Evolutionary conservation across 2,329 filamentous ascomycete species (phyloP), one percentile per base, ranked within the genome.

Genomic region (Sporothrix schenckii): DNA sequence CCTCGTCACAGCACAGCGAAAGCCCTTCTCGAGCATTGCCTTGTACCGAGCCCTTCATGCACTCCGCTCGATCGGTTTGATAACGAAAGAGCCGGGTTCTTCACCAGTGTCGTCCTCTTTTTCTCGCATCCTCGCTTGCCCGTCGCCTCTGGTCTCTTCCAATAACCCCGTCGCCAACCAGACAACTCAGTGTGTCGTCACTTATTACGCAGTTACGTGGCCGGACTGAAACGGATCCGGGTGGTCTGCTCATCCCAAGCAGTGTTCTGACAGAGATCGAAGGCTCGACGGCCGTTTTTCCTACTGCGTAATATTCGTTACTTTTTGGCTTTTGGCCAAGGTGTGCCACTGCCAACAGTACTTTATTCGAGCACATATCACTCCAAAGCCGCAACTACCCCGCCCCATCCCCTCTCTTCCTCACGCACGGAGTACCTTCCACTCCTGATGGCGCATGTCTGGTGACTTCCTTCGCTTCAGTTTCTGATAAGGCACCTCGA

Each of bases 401-500:
- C 58, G 58, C 58, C 58, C 58, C 21, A 63, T 63, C 21, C 58
- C 58, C 58, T 47, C 39, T 39, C 39, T 63, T 47, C 16, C 30
- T 58, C 54, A 39, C 54, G 16, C 24, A 44, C 41, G 11, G 24
- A 7, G 14, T 30, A 34, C 34, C 34, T 61, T 58, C 21, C 39
- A n/a, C 39, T 47, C 39, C 58, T 16, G 13, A 16, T 16, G 58
- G 58, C 21, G 39, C 21, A 47, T 7, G 58, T 63, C 58, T 63
- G 58, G 58, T 63, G 58, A 65, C 61, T 66, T 52, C 19, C 47
- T 4, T n/a, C 47, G 24, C 41, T 65, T 49, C 61, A 2, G 24
- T 49, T 10, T 65, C 47, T 47, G 44, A 66, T 66, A 66, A 66
- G 63, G 61, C 61, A 44, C 61, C 4, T 34, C 27, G 44, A 52